A percentile compares a stretch with the other conserved stretches of the same genome.
Conservation (phyloP, 2,329 filamentous ascomycete genomes). For the Microthyrium microscopicum region DNA sequence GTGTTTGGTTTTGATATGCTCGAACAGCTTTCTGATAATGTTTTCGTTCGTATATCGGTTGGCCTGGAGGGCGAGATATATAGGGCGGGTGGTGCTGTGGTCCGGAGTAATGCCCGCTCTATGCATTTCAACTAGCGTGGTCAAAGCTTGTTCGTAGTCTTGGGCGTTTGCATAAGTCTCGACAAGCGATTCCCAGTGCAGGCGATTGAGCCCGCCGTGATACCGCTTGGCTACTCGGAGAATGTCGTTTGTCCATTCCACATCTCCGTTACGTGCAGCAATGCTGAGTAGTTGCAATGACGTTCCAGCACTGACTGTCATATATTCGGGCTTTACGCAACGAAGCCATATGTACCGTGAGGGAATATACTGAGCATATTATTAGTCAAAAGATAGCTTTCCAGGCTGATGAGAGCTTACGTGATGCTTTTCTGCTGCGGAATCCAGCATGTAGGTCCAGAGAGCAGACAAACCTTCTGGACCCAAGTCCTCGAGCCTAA, state of each 20-base stretch:
- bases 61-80: slow-evolving; percentile 39
- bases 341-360: slow-evolving; percentile 56
- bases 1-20: slow-evolving; percentile 9
- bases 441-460: slow-evolving; percentile 59
- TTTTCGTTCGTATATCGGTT: background rate
- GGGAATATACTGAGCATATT: slow-evolving; percentile 36
- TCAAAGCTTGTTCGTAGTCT: slow-evolving; percentile 50
- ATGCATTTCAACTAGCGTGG: slow-evolving; percentile 57
- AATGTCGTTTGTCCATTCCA: slow-evolving; percentile 51
- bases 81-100: slow-evolving; percentile 42
- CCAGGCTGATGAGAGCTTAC: slow-evolving; percentile 16
- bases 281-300: slow-evolving; percentile 54
- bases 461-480: slow-evolving; percentile 34
- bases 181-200: slow-evolving; percentile 69
- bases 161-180: slow-evolving; percentile 46
- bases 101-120: slow-evolving; percentile 34
- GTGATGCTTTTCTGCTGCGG: slow-evolving; percentile 48
- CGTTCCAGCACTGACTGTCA: slow-evolving; percentile 48
- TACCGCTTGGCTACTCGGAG: slow-evolving; percentile 44
- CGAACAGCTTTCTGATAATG: slow-evolving; percentile 36
- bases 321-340: slow-evolving; percentile 39
- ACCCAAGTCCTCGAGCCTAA: slow-evolving; percentile 30
- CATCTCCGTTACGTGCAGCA: slow-evolving; percentile 52
- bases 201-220: slow-evolving; percentile 38
- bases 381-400: slow-evolving; percentile 7